Conservation (phyloP, 345 rosid species). For the Microthlaspi erraticum region DNA sequence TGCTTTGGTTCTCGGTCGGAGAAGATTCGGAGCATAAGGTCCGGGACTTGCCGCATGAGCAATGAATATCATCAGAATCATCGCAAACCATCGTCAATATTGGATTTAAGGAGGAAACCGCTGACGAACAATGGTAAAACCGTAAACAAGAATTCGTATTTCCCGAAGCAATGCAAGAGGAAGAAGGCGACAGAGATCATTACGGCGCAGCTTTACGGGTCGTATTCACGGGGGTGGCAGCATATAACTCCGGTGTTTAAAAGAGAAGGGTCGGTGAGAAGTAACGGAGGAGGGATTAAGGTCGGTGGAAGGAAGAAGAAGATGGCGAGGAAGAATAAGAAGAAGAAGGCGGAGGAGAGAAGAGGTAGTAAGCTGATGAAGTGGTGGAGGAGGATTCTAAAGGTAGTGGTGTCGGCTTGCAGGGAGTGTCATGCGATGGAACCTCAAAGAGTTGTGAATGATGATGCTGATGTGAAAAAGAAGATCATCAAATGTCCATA, state of each 20-base stretch:
- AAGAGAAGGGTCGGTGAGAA: constrained; percentile 57
- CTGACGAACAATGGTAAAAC: constrained; percentile 15
- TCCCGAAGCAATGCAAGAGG: constrained; percentile 45
- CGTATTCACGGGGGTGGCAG: constrained; percentile 71
- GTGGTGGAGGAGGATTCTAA: constrained; percentile 57
- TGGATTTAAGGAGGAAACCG: constrained; percentile 31
- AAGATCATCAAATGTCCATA: constrained; percentile 37
- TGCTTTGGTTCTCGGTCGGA: constrained; percentile 34
- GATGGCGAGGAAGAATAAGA: constrained; percentile 25
- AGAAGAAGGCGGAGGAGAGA: constrained; percentile 20
- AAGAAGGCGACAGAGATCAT: constrained; percentile 56
- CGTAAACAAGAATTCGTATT: constrained; percentile 37
- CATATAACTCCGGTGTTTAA: constrained; percentile 61
- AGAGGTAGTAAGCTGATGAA: constrained; percentile 42
- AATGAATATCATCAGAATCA: neutral
- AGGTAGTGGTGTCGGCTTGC: constrained; percentile 62
- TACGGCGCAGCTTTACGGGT: constrained; percentile 60
- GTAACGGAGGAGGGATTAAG: constrained; percentile 42
- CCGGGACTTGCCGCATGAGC: neutral
- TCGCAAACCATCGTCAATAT: neutral
- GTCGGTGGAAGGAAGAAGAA: constrained; percentile 34
- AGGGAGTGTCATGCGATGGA: constrained; percentile 90
- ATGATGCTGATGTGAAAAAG: constrained; percentile 15
- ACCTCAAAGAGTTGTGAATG: constrained; percentile 43
- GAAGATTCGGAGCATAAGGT: neutral